Conservation (phyloP, 805 yeast genomes). For the Metschnikowia reukaufii region DNA sequence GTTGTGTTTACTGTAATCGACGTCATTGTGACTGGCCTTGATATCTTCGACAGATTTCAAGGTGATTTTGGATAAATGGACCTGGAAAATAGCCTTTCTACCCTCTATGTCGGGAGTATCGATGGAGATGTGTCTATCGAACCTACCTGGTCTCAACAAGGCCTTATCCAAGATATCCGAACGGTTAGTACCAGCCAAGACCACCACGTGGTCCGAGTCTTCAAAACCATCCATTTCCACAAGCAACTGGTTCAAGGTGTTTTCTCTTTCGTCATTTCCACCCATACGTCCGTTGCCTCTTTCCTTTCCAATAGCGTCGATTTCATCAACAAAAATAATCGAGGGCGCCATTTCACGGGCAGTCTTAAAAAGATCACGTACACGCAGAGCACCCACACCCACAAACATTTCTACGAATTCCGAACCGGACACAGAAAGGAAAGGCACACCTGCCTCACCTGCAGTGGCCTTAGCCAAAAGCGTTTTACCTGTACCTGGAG, state of each 20-base stretch:
- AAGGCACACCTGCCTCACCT: constrained; percentile 98
- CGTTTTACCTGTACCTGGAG: constrained; percentile 99
- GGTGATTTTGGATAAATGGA: constrained; percentile 75
- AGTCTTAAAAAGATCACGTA: constrained; percentile 87
- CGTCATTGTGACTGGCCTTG: constrained; percentile 34
- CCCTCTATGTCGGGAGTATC: constrained; percentile 96
- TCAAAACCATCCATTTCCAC: constrained; percentile 99
- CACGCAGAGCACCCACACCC: constrained; percentile 98
- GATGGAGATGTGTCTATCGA: constrained; percentile 87
- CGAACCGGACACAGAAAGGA: constrained; percentile 92
- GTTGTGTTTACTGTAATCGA: constrained; percentile 42
- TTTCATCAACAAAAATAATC: constrained; percentile 96
- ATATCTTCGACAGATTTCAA: constrained; percentile 43
- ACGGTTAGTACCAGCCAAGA: constrained; percentile 95
- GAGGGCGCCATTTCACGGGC: constrained; percentile 95
- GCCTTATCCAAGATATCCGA: constrained; percentile 93
- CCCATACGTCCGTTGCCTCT: constrained; percentile 76
- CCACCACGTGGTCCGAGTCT: constrained; percentile 89
- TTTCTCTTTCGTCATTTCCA: constrained; percentile 95
- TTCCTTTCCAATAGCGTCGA: constrained; percentile 98
- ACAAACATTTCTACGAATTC: constrained; percentile 99
- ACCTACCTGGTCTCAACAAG: constrained; percentile 94
- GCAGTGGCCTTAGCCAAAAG: constrained; percentile 97
- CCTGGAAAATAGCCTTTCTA: constrained; percentile 86
- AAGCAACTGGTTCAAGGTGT: constrained; percentile 89